Percentiles rank a stretch among this genome's conserved stretches.
Conservation (phyloP, 352 stramenopile genomes). For the Pilasporangium apinafurcum region DNA sequence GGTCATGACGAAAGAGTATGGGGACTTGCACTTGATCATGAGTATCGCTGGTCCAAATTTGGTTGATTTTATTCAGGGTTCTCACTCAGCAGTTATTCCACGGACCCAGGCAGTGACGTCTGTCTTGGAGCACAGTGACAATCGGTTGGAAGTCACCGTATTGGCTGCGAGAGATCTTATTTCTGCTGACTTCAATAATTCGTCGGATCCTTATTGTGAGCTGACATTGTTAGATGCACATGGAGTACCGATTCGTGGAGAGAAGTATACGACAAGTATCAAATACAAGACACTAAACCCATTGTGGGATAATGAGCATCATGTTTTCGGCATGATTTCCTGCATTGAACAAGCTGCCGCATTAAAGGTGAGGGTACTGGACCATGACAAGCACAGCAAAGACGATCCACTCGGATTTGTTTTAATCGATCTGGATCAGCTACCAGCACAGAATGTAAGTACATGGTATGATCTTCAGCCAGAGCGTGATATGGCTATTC, state of each 20-base stretch:
- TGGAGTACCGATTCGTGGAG: constrained; percentile 34
- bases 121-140: constrained; percentile 53
- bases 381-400: constrained; percentile 42
- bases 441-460: constrained; percentile 40
- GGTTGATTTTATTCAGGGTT: constrained; percentile 54
- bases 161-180: constrained; percentile 44
- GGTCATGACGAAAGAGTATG: constrained; percentile 31
- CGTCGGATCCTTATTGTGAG: constrained; percentile 57
- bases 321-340: constrained; percentile 54
- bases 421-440: constrained; percentile 33
- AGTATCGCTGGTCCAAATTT: constrained; percentile 54
- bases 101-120: constrained; percentile 37
- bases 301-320: constrained; percentile 50
- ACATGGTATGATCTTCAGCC: constrained; percentile 44
- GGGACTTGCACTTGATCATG: constrained; percentile 64
- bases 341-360: constrained; percentile 49
- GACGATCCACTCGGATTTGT: constrained; percentile 52
- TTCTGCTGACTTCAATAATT: constrained; percentile 52
- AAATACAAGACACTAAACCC: constrained; percentile 57
- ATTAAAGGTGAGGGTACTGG: constrained; percentile 44
- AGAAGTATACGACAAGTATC: constrained; percentile 36
- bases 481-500: constrained; percentile 33
- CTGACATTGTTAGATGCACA: constrained; percentile 50
- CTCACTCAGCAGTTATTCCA: constrained; percentile 21
- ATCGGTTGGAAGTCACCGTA: constrained; percentile 60